phyloP scores from a whole-genome alignment of 108 stramenopile genomes.

The Craspedostauros australis region DNA sequence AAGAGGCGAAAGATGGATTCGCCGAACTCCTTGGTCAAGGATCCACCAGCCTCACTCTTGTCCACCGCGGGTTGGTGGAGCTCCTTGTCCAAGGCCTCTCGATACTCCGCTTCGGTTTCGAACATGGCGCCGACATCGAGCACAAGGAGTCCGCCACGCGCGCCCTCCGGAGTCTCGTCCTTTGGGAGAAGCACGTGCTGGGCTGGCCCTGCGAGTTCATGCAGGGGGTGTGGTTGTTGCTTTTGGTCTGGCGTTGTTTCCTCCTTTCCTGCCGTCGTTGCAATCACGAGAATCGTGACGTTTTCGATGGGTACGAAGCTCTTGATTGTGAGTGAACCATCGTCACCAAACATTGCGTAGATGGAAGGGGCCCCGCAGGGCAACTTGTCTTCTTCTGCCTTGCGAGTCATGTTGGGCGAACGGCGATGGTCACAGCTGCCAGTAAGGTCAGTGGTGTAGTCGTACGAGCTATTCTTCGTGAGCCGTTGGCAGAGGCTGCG shows the following conservation, averaged over 20 bases:
- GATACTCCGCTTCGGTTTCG: conserved; percentile 5
- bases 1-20: conserved; percentile 28
- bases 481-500: too few relatives aligned
- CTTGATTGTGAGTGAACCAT: conserved; percentile 28
- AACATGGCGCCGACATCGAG: conserved; percentile 34
- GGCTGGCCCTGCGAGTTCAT: conserved; percentile 11
- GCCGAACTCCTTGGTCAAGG: conserved; percentile 31
- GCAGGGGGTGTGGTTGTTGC: conserved; percentile 30
- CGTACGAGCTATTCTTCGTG: too few relatives aligned
- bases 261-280: not conserved
- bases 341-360: conserved; percentile 26
- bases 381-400: conserved; percentile 30
- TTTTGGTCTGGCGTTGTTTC: not conserved
- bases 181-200: conserved; percentile 20
- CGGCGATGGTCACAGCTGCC: too few relatives aligned
- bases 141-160: conserved; percentile 18
- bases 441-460: too few relatives aligned
- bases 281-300: conserved; percentile 15
- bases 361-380: conserved; percentile 23
- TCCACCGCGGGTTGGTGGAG: too few relatives aligned
- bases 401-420: conserved; percentile 48
- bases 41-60: conserved; percentile 11
- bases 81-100: conserved; percentile 17
- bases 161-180: conserved; percentile 1
- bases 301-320: conserved; percentile 18